Base-by-base conservation (phyloP, 108 stramenopile species). In the Pseudonitzschia pungens region DNA sequence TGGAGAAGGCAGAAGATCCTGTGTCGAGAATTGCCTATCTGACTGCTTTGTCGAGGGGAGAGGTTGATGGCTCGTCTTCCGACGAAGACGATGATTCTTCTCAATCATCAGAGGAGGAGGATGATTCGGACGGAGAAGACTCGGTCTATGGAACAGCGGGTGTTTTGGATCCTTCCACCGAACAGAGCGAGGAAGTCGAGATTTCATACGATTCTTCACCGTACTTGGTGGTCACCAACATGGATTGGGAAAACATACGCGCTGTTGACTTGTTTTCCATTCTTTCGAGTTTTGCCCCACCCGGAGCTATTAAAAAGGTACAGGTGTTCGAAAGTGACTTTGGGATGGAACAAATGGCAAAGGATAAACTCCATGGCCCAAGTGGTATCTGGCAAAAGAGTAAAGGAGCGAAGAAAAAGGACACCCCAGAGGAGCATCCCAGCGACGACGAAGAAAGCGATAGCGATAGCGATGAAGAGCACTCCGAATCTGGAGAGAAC, bases 161-260 rank as follows among this genome's bases (percentile, higher is more conserved):
- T 31, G 70, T 91, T 4, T 77, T 91, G 41, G 92, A 94, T 86
- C 90, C 90, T 12, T 82, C 82, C 15, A 77, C 68, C 69, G 62
- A 80, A 50, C 50, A 77, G 6, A 70, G 74, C 14, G 78, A 87
- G 0, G 81, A 81, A 29, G 80, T 81, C 20, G 86, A 91, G 63
- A 55, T 83, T 1, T 87, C 90, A 10, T 65, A 74, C 29, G 89
- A 82, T 4, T 71, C 73, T 6, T 86, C 93, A 10, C 87, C 81
- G 0, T 91, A 84, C 48, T 72, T 98, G 60, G 94, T 93, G 20
- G 82, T 96, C 21, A 75, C 80, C 41, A 96, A 96, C 78, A 77
- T 93, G 72, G 96, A 98, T 80, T 98, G 97, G 97, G 81, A 87
- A 29, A 73, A 95, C 72, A 77, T 96, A 20, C 90, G 92, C 41